phyloP scores from a whole-genome alignment of 495 filamentous ascomycete genomes.

The Coniosporium apollinis region DNA sequence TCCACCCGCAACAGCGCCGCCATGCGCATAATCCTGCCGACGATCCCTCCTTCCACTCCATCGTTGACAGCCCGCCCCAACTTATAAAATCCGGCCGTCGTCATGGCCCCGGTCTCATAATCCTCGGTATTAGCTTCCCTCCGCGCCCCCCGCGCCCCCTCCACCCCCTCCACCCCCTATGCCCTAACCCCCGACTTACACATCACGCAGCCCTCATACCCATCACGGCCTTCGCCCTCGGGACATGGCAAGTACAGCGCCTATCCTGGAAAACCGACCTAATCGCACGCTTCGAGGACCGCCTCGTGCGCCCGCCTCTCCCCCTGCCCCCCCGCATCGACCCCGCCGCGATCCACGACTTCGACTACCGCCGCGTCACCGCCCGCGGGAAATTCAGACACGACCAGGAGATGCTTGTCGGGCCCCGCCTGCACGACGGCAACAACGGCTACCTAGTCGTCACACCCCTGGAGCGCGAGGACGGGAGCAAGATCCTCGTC shows the following conservation, averaged over 20 bases:
- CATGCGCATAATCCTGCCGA: conserved; percentile 35
- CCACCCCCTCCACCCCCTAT: neutral
- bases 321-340: conserved; percentile 75
- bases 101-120: conserved; percentile 68
- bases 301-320: conserved; percentile 67
- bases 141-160: neutral
- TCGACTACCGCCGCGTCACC: conserved; percentile 78
- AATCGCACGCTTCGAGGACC: conserved; percentile 78
- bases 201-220: conserved; percentile 70
- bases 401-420: conserved; percentile 90
- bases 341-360: conserved; percentile 59
- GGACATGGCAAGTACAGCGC: conserved; percentile 91
- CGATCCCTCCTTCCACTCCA: conserved; percentile 54
- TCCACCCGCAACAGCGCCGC: conserved; percentile 1
- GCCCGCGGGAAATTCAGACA: conserved; percentile 63
- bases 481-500: conserved; percentile 47
- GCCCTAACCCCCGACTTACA: conserved; percentile 6
- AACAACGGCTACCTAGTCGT: conserved; percentile 80
- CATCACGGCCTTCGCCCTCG: conserved; percentile 73
- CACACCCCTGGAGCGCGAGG: conserved; percentile 62
- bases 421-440: conserved; percentile 75
- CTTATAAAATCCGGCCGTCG: conserved; percentile 54
- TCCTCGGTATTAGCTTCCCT: conserved; percentile 41
- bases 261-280: conserved; percentile 85
- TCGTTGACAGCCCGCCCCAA: conserved; percentile 69